These are phyloP conservation scores for Cyberlindnera sargentensis DNA, from an alignment of 805 yeast species.

Conservation along the genomic window DNA sequence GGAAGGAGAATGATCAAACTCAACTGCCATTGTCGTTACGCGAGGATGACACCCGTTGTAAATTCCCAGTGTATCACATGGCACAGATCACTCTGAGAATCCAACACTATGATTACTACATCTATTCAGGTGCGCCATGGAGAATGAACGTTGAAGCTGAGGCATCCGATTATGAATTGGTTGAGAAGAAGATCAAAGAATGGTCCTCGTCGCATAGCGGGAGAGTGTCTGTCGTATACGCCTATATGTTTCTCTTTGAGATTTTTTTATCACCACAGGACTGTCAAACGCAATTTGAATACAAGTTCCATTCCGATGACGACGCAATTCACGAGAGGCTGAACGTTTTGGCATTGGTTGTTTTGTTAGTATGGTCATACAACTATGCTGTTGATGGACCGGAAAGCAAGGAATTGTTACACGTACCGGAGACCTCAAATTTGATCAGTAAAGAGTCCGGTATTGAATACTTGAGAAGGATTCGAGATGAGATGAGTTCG, in stretches of 20 bases:
- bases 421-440: slow-evolving; percentile 11
- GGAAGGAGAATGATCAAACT: slow-evolving; percentile 14
- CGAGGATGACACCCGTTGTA: slow-evolving; percentile 43
- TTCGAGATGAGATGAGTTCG: slow-evolving; percentile 35
- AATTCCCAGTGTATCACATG: slow-evolving; percentile 63
- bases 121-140: slow-evolving; percentile 77
- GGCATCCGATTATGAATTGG: slow-evolving; percentile 40
- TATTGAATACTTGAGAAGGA: slow-evolving; percentile 40
- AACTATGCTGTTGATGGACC: slow-evolving; percentile 42
- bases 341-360: slow-evolving; percentile 27
- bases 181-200: slow-evolving; percentile 40
- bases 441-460: slow-evolving; percentile 40
- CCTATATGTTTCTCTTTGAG: slow-evolving; percentile 54
- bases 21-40: slow-evolving; percentile 17
- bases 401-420: slow-evolving; percentile 28
- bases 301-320: slow-evolving; percentile 40
- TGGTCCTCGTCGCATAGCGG: slow-evolving; percentile 47
- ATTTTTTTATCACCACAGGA: slow-evolving; percentile 52
- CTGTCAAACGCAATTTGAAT: slow-evolving; percentile 31
- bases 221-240: slow-evolving; percentile 49
- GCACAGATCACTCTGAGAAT: slow-evolving; percentile 66
- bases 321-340: slow-evolving; percentile 41
- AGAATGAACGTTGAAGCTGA: slow-evolving; percentile 65
- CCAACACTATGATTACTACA: slow-evolving; percentile 72
- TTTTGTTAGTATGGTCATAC: slow-evolving; percentile 43